Conservation (phyloP, 2,329 filamentous ascomycete species). For the Bipolaris zeicola region DNA sequence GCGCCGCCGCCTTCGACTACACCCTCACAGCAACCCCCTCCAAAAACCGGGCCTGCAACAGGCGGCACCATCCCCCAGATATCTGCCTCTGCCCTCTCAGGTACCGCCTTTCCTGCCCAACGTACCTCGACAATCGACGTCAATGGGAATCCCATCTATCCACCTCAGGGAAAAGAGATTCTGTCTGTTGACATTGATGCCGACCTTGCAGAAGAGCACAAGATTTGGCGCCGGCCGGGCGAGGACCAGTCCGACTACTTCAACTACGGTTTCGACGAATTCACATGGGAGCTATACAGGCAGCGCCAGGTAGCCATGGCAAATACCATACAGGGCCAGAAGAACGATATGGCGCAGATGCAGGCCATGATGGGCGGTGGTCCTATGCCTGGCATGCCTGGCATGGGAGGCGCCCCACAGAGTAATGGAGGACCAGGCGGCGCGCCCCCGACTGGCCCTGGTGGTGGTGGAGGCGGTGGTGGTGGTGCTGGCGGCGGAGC, state of each 20-base stretch:
- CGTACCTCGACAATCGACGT: slow-evolving; percentile 84
- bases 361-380: slow-evolving; percentile 59
- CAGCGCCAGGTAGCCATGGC: slow-evolving; percentile 82
- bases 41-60: slow-evolving; percentile 9
- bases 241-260: slow-evolving; percentile 97
- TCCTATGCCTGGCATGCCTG: slow-evolving; percentile 34
- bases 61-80: slow-evolving; percentile 30
- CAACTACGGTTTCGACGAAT: slow-evolving; percentile 99
- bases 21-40: slow-evolving; percentile 17
- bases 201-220: slow-evolving; percentile 70
- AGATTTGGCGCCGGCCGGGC: slow-evolving; percentile 93
- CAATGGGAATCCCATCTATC: slow-evolving; percentile 79
- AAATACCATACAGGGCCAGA: slow-evolving; percentile 79
- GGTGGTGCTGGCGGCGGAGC: slow-evolving; percentile 4
- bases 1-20: slow-evolving; percentile 34
- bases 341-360: slow-evolving; percentile 68
- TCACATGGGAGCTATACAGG: slow-evolving; percentile 95
- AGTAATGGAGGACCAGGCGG: slow-evolving; percentile 22
- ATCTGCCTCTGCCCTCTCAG: slow-evolving; percentile 29
- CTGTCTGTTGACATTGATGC: slow-evolving; percentile 58
- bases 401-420: slow-evolving; percentile 28
- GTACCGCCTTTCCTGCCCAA: slow-evolving; percentile 63
- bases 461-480: slow-evolving; percentile 8
- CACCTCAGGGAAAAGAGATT: slow-evolving; percentile 76
- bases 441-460: slow-evolving; percentile 42